Base-by-base conservation (phyloP, 495 filamentous ascomycete genomes). In the Podospora fimiseda region DNA sequence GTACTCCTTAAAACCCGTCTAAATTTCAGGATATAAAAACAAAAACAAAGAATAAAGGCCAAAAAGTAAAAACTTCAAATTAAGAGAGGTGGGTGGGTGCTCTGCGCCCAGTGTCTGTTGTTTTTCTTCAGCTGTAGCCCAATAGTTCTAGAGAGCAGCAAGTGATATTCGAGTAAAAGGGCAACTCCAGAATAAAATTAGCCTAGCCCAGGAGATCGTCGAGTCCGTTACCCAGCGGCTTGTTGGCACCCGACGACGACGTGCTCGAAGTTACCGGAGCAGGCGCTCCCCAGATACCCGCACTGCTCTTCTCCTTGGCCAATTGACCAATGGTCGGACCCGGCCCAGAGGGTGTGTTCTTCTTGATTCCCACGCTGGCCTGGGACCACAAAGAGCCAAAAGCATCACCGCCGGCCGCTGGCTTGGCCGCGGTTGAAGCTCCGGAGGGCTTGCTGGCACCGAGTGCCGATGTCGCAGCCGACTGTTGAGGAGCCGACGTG, bases 301-400 rank as follows among this genome's bases (percentile, higher is more conserved):
- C 89, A 65, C 83, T 90, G 37, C 89, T 89, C 74, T 95, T 96
- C 68, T 96, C 88, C 74, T 95, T 95, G 40, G 90, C 92, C 73
- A 98, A 86, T 64, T 91, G 88, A 18, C 89, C 90, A 57, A 98
- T 81, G 7, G 89, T 86, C 55, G 87, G 87, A 52, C 77, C 81
- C 1, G 79, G 68, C 3, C 72, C 73, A 11, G 75, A 71, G 2
- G 83, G 80, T 38, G 70, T 75, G 20, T 78, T 72, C 71, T 96
- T 98, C 73, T 90, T 88, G 44, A 91, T 74, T 36, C 89, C 88
- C 11, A 77, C 80, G 44, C 86, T 88, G 22, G 88, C 85, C 44
- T 85, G 77, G 22, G 79, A 84, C 84, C 93, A 95, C 19, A 98
- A 76, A 7, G 84, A 85, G 9, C 88, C 89, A 50, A 98, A 98